Percentiles rank a stretch among this genome's conserved stretches.
phyloP scores from a whole-genome alignment of 2,329 filamentous ascomycete species.

The Paecilomyces niveus region DNA sequence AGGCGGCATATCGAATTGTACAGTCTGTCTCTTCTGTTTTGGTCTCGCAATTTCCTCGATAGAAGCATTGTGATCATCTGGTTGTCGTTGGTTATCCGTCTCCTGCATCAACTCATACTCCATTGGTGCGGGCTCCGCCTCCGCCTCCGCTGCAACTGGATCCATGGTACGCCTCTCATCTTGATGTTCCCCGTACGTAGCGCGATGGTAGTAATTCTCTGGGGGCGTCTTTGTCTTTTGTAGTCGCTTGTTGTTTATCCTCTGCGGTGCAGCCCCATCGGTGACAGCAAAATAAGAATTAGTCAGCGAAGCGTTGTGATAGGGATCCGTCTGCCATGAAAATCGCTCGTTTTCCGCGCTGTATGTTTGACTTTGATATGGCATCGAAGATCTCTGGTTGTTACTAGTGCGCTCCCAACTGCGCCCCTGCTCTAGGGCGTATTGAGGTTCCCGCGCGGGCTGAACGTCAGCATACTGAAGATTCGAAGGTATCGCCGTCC shows the following conservation, averaged over 20 bases:
- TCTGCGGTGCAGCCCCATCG: not conserved
- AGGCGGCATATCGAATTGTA: constrained; percentile 41
- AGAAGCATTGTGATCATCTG: not conserved
- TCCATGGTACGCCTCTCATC: not conserved
- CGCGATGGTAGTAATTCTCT: not conserved
- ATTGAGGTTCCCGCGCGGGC: constrained; percentile 13
- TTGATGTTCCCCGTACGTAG: not conserved
- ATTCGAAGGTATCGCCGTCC: constrained; percentile 2
- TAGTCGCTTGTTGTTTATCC: not conserved
- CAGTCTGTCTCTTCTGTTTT: constrained; percentile 32
- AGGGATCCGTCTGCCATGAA: not conserved
- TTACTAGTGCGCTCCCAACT: not conserved
- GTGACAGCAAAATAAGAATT: not conserved
- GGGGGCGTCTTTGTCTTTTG: not conserved
- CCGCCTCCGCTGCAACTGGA: constrained; percentile 2
- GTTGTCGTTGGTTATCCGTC: not conserved
- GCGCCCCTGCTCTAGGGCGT: constrained; percentile 3
- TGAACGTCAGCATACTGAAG: constrained; percentile 14
- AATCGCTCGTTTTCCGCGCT: not conserved
- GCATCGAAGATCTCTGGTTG: not conserved
- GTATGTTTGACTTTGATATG: not conserved
- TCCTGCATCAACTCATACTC: not conserved
- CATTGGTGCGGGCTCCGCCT: constrained; percentile 1
- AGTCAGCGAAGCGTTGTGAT: not conserved
- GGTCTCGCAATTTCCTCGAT: constrained; percentile 14